Evolutionary conservation across 2,329 filamentous ascomycete genomes (phyloP), one percentile per base, ranked within the genome.

Genomic region (Albifimbria verrucaria): DNA sequence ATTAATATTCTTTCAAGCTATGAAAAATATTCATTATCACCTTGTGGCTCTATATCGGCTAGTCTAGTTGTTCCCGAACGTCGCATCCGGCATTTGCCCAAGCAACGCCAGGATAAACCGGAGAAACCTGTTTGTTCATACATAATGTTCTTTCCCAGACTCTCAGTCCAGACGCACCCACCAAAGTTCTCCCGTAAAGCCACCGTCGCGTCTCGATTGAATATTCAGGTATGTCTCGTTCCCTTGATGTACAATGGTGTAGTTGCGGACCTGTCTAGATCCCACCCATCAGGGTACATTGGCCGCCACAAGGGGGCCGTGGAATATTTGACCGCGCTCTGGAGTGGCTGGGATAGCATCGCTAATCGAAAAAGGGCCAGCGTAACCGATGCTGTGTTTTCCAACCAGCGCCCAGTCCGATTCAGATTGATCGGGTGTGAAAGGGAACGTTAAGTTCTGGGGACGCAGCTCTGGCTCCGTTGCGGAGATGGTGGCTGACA

Each of bases 401-500:
- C 45, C 45, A 24, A 48, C 45, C 2, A 48, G 45, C 18, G 45
- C 45, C 45, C 45, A 48, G 24, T 48, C 45, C 21, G 45, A 22
- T 17, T 48, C 45, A 24, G 11, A 15, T 24, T 48, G 45, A 24
- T 48, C 45, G 12, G 21, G 20, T 17, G 45, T 48, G 45, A 48
- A 48, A 24, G 45, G 45, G 45, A 48, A 48, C 22, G 45, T 48
- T 9, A 48, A 24, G 23, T 48, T n/a, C 45, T 48, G 45, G 12
- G 45, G 45, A 15, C 45, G 22, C 23, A 48, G 45, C 45, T 48
- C 45, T 6, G 45, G 7, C 22, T 48, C 45, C 3, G 45, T 48
- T 10, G 45, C 45, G 23, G 45, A 22, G 45, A 48, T 48, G 45
- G 45, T 48, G 10, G 45, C 45, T 24, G 45, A 48, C 45, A 48